Evolutionary conservation across 2,329 filamentous ascomycete genomes (phyloP).

Genomic region (Podosphaera xanthii): DNA sequence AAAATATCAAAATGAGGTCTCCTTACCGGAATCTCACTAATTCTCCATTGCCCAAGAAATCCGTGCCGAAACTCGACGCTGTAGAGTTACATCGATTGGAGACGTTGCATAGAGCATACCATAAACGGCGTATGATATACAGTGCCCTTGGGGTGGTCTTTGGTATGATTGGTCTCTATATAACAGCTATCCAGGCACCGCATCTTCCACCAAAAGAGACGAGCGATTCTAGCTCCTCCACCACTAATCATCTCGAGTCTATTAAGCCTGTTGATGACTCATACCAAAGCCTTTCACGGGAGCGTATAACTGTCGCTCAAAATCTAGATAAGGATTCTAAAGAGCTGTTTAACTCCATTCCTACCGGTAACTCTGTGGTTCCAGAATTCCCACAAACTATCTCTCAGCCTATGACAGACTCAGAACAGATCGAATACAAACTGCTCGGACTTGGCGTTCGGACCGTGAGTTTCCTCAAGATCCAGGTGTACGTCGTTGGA

Average conservation of each 20-base stretch:
- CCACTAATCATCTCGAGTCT: conserved; percentile 7
- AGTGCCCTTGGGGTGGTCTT: conserved; percentile 10
- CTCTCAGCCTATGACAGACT: conserved; percentile 1
- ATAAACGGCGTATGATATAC: conserved; percentile 15
- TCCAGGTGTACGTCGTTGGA: conserved; percentile 88
- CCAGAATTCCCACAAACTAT: conserved; percentile 14
- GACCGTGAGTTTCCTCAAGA: conserved; percentile 68
- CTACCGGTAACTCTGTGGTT: conserved; percentile 14
- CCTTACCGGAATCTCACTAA: neutral
- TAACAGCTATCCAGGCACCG: conserved; percentile 13
- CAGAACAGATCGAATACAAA: conserved; percentile 44
- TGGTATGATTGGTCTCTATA: conserved; percentile 14
- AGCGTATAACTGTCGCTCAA: conserved; percentile 13
- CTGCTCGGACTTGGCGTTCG: conserved; percentile 72
- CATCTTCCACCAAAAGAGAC: conserved; percentile 5
- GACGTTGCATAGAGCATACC: conserved; percentile 9
- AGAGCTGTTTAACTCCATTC: conserved; percentile 19
- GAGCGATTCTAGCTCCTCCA: neutral
- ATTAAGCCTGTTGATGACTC: conserved; percentile 9
- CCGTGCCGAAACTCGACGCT: conserved; percentile 6
- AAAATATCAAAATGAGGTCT: neutral
- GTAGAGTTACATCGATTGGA: conserved; percentile 14
- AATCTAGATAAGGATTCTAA: conserved; percentile 14
- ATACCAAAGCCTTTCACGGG: conserved; percentile 11
- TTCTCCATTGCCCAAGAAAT: neutral